Percentiles rank a stretch among this genome's conserved stretches.
These are phyloP conservation scores for Kingdonia uniflora DNA, from an alignment of 164 flowering plant genomes.

Conservation along the genomic window DNA sequence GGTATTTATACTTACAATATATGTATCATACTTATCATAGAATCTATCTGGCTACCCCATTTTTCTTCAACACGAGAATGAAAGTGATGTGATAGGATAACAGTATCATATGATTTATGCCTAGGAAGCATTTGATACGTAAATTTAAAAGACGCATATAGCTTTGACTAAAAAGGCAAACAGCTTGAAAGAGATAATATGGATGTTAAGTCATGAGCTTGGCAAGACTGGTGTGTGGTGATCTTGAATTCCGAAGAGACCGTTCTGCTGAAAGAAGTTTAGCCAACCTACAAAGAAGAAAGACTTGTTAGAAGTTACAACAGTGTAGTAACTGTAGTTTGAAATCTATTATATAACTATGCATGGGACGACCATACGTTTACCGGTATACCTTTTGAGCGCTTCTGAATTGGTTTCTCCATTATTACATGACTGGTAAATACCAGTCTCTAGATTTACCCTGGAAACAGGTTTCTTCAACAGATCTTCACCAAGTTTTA, in stretches of 20 bases:
- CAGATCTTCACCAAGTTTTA: conserved; percentile 22
- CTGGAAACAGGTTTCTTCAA: conserved; percentile 28
- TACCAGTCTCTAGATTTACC: conserved; percentile 27
- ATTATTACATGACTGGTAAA: conserved; percentile 7
- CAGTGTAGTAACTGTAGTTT: background rate
- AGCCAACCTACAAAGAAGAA: conserved; percentile 25
- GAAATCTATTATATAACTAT: background rate
- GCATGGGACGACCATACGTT: no score
- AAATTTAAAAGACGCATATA: background rate
- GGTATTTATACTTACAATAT: no score
- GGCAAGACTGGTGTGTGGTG: conserved; percentile 12
- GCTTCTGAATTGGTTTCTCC: conserved; percentile 28
- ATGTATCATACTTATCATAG: no score
- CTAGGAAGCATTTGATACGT: no score
- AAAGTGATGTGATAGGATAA: no score
- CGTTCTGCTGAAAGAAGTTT: conserved; percentile 22
- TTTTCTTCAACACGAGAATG: no score
- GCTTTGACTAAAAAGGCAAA: background rate
- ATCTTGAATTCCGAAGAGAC: conserved; percentile 19
- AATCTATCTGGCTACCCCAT: no score
- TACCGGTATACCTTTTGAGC: conserved; percentile 20
- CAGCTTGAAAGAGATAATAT: background rate
- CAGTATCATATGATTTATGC: no score
- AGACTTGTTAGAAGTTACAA: background rate
- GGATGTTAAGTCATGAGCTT: conserved; percentile 10